Base-by-base conservation (phyloP, 495 filamentous ascomycete genomes). In the Neurospora sp. region DNA sequence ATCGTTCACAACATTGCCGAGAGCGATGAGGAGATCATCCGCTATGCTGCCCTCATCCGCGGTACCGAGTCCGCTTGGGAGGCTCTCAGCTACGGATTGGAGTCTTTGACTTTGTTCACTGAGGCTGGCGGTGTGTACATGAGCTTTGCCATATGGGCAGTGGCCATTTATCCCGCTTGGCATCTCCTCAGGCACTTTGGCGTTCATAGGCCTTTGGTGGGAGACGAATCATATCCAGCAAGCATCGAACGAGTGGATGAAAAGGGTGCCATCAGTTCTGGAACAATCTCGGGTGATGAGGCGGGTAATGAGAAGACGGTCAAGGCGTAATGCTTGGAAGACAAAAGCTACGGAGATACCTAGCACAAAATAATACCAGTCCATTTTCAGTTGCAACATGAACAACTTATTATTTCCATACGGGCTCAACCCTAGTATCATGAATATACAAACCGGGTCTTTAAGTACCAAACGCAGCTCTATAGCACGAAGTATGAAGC, bases 1-100 rank as follows among this genome's bases (percentile, higher is more conserved):
- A 81, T 90, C 72, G 86, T 90, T 43, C 83, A 86, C 24, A 88
- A 90, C 71, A 72, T 91, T 40, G 88, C 89, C 9, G 77, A 85
- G 13, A 81, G 82, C 48, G 83, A 88, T 17, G 84, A 85, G 43
- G 87, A 90, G 74, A 83, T 90, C 4, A 84, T 91, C 40, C 85
- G 90, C n/a, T 86, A 89, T 74, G 84, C 88, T 1, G 88, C 86
- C 10, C 79, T 92, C 69, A 78, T 92, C 38, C 81, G 89, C 66
- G 89, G 88, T 0, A 89, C 87, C 0, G 89, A 92, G 75, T 89
- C 88, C 34, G 89, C 88, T 5, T 88, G 86, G 77, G 88, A 90
- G 77, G 87, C 88, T 21, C 80, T 91, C 36, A 88, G 87, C 74
- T 91, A 90, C 73, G 89, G 89, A 2, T 76, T 91, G 0, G 86